Evolutionary conservation across 2,329 filamentous ascomycete genomes (phyloP).

Genomic region (Trichoderma sp.): DNA sequence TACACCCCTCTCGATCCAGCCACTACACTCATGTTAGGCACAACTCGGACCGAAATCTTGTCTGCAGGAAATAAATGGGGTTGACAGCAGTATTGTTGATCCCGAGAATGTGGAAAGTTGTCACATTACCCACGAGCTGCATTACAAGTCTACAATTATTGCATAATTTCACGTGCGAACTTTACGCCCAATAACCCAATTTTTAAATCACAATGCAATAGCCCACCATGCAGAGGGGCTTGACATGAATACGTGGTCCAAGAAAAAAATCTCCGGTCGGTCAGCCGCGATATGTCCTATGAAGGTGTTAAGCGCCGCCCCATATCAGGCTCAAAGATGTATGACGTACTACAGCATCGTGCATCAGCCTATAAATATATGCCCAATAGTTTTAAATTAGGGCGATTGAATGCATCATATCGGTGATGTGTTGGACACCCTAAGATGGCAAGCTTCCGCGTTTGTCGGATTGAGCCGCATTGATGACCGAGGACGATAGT

Average conservation of each 20-base stretch:
- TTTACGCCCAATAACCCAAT: neutral
- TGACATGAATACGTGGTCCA: conserved; percentile 3
- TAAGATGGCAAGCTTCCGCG: neutral
- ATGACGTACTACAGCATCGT: neutral
- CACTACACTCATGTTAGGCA: neutral
- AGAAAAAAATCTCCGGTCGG: neutral
- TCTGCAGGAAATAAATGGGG: neutral
- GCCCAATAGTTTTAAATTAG: neutral
- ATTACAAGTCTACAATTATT: neutral
- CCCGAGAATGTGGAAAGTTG: neutral
- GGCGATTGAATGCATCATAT: neutral
- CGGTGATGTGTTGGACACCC: neutral
- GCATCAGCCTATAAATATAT: neutral
- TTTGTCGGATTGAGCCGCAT: neutral
- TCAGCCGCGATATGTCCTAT: neutral
- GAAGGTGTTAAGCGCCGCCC: neutral
- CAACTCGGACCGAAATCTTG: neutral
- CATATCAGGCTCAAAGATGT: neutral
- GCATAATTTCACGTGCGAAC: neutral
- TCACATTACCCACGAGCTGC: neutral
- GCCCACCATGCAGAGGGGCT: neutral
- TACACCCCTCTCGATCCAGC: neutral
- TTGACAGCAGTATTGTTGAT: neutral
- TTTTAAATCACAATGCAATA: no score
- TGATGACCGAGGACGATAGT: neutral